These are phyloP conservation scores for Lupinus albus DNA, from an alignment of 306 rosid genomes.

Conservation along the genomic window DNA sequence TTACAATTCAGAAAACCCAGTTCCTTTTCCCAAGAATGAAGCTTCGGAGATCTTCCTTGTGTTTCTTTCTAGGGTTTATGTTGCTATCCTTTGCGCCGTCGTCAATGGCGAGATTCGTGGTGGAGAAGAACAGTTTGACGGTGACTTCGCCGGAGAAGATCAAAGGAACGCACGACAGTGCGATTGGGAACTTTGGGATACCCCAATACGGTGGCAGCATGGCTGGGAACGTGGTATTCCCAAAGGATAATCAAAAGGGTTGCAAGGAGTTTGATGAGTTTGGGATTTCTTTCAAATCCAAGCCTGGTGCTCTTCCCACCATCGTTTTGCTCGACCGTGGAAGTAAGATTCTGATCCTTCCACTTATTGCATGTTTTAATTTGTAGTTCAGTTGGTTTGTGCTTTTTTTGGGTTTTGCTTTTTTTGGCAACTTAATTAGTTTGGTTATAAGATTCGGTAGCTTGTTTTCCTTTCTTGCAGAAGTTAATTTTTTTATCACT, in stretches of 20 bases:
- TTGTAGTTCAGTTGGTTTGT: not conserved
- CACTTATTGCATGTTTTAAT: not conserved
- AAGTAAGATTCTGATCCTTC: constrained; percentile 53
- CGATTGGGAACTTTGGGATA: constrained; percentile 97
- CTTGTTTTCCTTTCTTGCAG: constrained; percentile 14
- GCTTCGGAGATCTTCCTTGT: constrained; percentile 55
- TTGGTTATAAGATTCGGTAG: constrained; percentile 12
- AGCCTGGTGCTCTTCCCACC: constrained; percentile 89
- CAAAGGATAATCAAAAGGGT: constrained; percentile 83
- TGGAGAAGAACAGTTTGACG: constrained; percentile 95
- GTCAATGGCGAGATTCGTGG: constrained; percentile 77
- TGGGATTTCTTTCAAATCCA: constrained; percentile 69
- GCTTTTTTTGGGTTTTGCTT: not conserved
- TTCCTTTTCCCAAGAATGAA: constrained; percentile 49
- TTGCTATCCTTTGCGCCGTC: constrained; percentile 50
- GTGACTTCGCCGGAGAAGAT: constrained; percentile 85
- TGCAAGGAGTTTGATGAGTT: constrained; percentile 78
- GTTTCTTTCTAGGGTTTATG: constrained; percentile 71
- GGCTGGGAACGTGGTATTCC: constrained; percentile 84
- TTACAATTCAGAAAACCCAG: constrained; percentile 30
- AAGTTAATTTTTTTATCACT: not conserved
- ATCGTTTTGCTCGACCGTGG: constrained; percentile 93
- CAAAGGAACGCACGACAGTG: constrained; percentile 81
- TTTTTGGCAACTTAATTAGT: not conserved
- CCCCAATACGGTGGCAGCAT: constrained; percentile 99